Base-by-base conservation (phyloP, 1,139 yeast species). In the Yamadazyma siamensis region DNA sequence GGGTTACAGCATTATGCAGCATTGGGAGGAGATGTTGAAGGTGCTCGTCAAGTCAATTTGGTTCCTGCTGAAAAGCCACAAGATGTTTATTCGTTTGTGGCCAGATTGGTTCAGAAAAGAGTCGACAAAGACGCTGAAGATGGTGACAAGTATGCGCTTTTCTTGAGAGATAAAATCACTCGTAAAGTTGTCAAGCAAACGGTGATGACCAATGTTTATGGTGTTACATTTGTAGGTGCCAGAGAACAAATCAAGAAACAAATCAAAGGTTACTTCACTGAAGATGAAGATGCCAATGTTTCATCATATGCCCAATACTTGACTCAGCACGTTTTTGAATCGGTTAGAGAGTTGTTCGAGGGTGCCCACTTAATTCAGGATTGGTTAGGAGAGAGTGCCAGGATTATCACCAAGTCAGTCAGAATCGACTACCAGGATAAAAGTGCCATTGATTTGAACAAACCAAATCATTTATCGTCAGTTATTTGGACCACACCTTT, bases 1-100 rank as follows among this genome's bases (percentile, higher is more conserved):
- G 98, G 98, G 6, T 69, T 91, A 36, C 98, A 91, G 57, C 98
- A 91, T 60, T 91, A 91, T 60, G 97, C 98, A 11, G 98, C 98
- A 0, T 70, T 91, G 25, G 98, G 97, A 47, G 96, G 97, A 58
- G 97, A 91, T 60, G 49, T 77, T 16, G 96, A 85, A 54, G 98
- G 98, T 55, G 98, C 97, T 0, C 71, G 70, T 29, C 96, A 89
- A 59, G 98, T 91, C 22, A 91, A 91, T 50, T 64, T 91, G 52
- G 67, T 79, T 25, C 95, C 95, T 3, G 74, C 81, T 20, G 89
- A 82, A 12, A 74, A 73, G 45, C 98, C 98, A 1, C 91, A 84
- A 43, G 98, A 91, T 65, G 95, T 91, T 26, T 91, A 91, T 57
- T 61, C 82, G 3, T 79, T 77, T 55, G 98, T 91, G 29, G 82